phyloP scores from a whole-genome alignment of 2,329 filamentous ascomycete species.

The Clonostachys rhizophaga region DNA sequence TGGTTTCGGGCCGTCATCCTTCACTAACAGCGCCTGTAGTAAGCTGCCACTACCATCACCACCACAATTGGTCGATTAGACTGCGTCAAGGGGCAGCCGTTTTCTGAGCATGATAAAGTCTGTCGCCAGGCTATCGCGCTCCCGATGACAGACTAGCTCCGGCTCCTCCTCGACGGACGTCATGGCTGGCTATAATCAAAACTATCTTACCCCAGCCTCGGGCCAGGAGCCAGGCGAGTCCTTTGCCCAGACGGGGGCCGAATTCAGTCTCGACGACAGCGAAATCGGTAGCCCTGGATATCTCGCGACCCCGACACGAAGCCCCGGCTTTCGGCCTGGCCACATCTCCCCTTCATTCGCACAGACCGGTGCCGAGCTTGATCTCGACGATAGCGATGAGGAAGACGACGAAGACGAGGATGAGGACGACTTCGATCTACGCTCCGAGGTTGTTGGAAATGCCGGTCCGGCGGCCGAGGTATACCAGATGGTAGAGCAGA shows the following conservation, averaged over 20 bases:
- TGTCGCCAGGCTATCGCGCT: too few relatives aligned
- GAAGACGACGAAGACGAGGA: conserved; percentile 6
- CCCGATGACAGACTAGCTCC: too few relatives aligned
- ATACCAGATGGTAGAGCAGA: conserved; percentile 2
- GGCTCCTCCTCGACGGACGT: too few relatives aligned
- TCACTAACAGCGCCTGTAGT: too few relatives aligned
- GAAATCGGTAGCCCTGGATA: conserved; percentile 7
- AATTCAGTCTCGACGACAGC: conserved; percentile 26
- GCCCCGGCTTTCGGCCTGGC: conserved; percentile 7
- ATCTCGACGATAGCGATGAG: conserved; percentile 6
- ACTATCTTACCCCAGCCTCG: not conserved
- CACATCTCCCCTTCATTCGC: conserved; percentile 22
- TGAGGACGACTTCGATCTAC: conserved; percentile 4
- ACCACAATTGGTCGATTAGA: too few relatives aligned
- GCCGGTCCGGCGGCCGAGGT: not conserved
- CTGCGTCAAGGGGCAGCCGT: too few relatives aligned
- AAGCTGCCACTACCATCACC: too few relatives aligned
- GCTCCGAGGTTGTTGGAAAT: not conserved
- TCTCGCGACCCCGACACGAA: conserved; percentile 7
- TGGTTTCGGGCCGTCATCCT: too few relatives aligned
- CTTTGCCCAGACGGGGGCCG: conserved; percentile 32
- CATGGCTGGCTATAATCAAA: too few relatives aligned
- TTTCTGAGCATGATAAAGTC: too few relatives aligned
- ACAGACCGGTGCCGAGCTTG: conserved; percentile 25
- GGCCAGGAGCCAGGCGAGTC: conserved; percentile 4